These are phyloP conservation scores for Plenodomus tracheiphilus DNA, from an alignment of 2,329 filamentous ascomycete species.

Conservation along the genomic window DNA sequence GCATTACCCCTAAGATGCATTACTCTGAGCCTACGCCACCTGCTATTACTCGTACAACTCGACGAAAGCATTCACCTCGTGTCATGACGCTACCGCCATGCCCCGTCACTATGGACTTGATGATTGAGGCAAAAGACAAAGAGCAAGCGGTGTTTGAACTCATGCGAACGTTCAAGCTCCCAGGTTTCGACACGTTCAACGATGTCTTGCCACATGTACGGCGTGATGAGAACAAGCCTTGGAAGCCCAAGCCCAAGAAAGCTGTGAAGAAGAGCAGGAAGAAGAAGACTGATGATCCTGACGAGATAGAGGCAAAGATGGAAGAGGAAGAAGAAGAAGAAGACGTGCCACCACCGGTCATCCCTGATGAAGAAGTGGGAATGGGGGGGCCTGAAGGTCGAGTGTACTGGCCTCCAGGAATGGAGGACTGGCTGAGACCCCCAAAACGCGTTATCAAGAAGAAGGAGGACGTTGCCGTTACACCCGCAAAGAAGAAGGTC, in stretches of 20 bases:
- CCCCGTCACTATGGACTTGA: slow-evolving; percentile 83
- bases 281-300: slow-evolving; percentile 45
- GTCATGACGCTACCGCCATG: slow-evolving; percentile 83
- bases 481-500: slow-evolving; percentile 38
- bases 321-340: slow-evolving; percentile 44
- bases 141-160: slow-evolving; percentile 95
- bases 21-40: slow-evolving; percentile 80
- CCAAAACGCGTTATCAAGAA: slow-evolving; percentile 70
- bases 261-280: slow-evolving; percentile 51
- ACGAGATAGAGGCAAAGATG: slow-evolving; percentile 47
- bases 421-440: slow-evolving; percentile 87
- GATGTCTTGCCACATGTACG: slow-evolving; percentile 78
- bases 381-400: slow-evolving; percentile 80
- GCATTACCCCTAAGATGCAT: slow-evolving; percentile 94
- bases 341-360: slow-evolving; percentile 41
- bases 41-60: slow-evolving; percentile 76
- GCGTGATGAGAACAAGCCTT: slow-evolving; percentile 69
- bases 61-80: slow-evolving; percentile 82
- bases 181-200: slow-evolving; percentile 75
- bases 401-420: slow-evolving; percentile 88
- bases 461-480: slow-evolving; percentile 48
- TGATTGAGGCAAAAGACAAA: slow-evolving; percentile 99
- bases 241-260: slow-evolving; percentile 46
- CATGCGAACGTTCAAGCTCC: slow-evolving; percentile 84
- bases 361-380: slow-evolving; percentile 70